These are phyloP conservation scores for Alternaria brassicae DNA, from an alignment of 2,329 filamentous ascomycete species.

Conservation along the genomic window DNA sequence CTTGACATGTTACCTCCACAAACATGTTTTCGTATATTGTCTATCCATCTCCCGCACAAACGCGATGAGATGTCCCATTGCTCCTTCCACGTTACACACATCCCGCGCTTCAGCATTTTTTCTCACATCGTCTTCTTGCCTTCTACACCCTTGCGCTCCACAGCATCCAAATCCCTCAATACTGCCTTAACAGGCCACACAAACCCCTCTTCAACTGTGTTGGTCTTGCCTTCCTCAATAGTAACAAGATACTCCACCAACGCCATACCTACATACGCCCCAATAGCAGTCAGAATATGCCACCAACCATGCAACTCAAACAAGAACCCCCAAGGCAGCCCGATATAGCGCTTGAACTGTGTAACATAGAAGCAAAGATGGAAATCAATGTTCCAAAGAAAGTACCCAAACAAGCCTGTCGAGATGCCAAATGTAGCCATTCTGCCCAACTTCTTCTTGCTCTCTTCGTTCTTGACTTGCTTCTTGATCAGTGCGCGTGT, in stretches of 20 bases:
- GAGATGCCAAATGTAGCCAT: conserved; percentile 45
- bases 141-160: conserved; percentile 16
- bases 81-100: neutral
- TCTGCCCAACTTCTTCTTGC: conserved; percentile 27
- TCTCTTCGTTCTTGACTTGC: conserved; percentile 32
- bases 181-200: conserved; percentile 47
- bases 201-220: conserved; percentile 42
- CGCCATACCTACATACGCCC: conserved; percentile 55
- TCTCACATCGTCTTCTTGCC: conserved; percentile 22
- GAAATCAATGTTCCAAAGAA: conserved; percentile 65
- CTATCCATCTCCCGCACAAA: neutral
- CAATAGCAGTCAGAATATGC: conserved; percentile 66
- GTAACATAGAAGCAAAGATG: conserved; percentile 61
- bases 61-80: too few relatives aligned
- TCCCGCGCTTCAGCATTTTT: neutral
- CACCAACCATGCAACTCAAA: conserved; percentile 70
- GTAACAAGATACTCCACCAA: conserved; percentile 49
- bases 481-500: conserved; percentile 39
- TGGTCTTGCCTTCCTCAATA: conserved; percentile 36
- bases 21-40: too few relatives aligned
- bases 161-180: conserved; percentile 37
- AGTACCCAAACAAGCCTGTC: conserved; percentile 58
- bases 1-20: too few relatives aligned
- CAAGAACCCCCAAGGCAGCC: conserved; percentile 63
- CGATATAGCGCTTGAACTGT: conserved; percentile 54